phyloP scores from a whole-genome alignment of 805 yeast genomes.

The Hanseniaspora clermontiae region DNA sequence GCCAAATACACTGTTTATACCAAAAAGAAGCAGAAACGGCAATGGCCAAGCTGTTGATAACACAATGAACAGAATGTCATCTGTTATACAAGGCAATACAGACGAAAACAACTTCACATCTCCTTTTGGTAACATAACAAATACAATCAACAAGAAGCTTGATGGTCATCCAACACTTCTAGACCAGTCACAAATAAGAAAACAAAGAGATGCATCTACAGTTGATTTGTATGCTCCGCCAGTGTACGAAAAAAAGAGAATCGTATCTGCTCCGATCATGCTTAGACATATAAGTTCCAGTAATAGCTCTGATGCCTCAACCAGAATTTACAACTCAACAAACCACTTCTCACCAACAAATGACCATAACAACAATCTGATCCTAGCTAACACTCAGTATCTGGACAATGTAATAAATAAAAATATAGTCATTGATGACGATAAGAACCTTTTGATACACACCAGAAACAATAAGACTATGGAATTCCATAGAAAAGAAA shows the following conservation, averaged over 20 bases:
- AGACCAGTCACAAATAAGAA: background rate
- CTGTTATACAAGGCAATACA: background rate
- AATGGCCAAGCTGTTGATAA: background rate
- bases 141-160: slow-evolving; percentile 4
- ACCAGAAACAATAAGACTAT: slow-evolving; percentile 11
- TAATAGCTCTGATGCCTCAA: background rate
- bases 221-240: background rate
- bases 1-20: slow-evolving; percentile 4
- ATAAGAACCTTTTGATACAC: background rate
- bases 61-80: background rate
- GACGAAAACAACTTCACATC: background rate
- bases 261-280: slow-evolving; percentile 8
- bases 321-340: slow-evolving; percentile 8
- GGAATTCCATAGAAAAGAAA: slow-evolving; percentile 29
- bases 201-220: background rate
- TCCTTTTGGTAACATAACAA: background rate
- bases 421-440: slow-evolving; percentile 6
- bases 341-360: slow-evolving; percentile 9
- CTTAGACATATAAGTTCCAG: background rate
- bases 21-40: background rate
- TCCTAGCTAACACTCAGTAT: slow-evolving; percentile 2
- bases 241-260: slow-evolving; percentile 4
- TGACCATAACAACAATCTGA: slow-evolving; percentile 1
- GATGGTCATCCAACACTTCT: slow-evolving; percentile 9
- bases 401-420: slow-evolving; percentile 2